Base-by-base conservation (phyloP, 495 filamentous ascomycete genomes). In the Halenospora varia region DNA sequence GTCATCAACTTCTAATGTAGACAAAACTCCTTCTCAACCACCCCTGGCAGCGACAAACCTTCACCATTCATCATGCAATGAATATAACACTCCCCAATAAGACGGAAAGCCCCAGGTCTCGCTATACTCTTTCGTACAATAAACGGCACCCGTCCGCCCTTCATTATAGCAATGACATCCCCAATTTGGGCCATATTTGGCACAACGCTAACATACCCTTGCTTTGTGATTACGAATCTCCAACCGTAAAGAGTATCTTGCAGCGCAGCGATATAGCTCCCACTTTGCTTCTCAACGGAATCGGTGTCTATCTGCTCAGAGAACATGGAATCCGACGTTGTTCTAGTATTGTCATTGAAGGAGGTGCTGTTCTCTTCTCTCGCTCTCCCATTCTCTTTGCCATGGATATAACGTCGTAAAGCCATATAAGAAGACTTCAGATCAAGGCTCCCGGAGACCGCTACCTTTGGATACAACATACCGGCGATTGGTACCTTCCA, bases 31-130 rank as follows among this genome's bases (percentile, higher is more conserved):
- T n/a, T n/a, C n/a, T n/a, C n/a, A n/a, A n/a, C n/a, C n/a, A n/a
- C n/a, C n/a, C n/a, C n/a, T n/a, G n/a, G n/a, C n/a, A n/a, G n/a
- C n/a, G n/a, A n/a, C n/a, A n/a, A n/a, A n/a, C n/a, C 57, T 40
- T 66, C 62, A 11, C 57, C 57, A 0, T 61, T 55, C 54, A 62
- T 66, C 2, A 67, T 13, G 11, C 62, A 58, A 49, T 67, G 51
- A 17, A 67, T 44, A 57, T 65, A 67, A 45, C 51, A 60, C 42
- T 56, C 62, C 11, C 62, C 62, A 35, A 67, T 55, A 22, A 67
- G 24, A 8, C 19, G 29, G 60, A 55, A 62, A 15, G 11, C 48
- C 8, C 49, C 44, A 1, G 4, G 26, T n/a, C 50, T 35, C 44
- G 62, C 35, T 6, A 24, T 54, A 26, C 22, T 55, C 0, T 22